These are phyloP conservation scores for Coriolopsis trogii DNA, from an alignment of 1,284 basidiomycete genomes.

Conservation along the genomic window DNA sequence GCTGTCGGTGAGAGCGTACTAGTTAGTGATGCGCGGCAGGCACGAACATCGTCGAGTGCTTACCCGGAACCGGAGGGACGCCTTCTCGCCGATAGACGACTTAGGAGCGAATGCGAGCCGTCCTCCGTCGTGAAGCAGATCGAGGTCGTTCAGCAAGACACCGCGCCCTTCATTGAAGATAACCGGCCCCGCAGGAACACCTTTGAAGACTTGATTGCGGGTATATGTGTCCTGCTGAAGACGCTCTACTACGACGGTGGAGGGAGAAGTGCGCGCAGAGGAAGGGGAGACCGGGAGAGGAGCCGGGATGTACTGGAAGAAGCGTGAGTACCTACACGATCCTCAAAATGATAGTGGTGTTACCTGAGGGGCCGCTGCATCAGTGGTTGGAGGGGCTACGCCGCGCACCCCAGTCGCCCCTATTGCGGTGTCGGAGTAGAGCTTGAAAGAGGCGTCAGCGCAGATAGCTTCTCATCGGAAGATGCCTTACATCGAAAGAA, in stretches of 20 bases:
- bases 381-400: background rate
- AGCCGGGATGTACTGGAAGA: no score
- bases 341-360: no score
- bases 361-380: conserved; percentile 1
- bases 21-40: no score
- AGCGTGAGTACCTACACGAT: background rate
- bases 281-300: no score
- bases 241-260: no score
- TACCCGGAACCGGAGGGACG: conserved; percentile 4
- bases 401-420: no score
- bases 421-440: background rate
- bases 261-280: no score
- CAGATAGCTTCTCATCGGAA: no score
- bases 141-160: background rate
- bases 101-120: background rate
- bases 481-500: no score
- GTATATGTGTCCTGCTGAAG: no score
- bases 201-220: no score
- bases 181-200: background rate
- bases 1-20: background rate
- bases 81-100: background rate
- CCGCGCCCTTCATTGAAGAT: background rate
- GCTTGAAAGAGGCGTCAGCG: no score
- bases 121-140: background rate
- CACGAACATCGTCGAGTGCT: background rate